Evolutionary conservation across 2,329 filamentous ascomycete species (phyloP).

Genomic region (Dothistroma septosporum): DNA sequence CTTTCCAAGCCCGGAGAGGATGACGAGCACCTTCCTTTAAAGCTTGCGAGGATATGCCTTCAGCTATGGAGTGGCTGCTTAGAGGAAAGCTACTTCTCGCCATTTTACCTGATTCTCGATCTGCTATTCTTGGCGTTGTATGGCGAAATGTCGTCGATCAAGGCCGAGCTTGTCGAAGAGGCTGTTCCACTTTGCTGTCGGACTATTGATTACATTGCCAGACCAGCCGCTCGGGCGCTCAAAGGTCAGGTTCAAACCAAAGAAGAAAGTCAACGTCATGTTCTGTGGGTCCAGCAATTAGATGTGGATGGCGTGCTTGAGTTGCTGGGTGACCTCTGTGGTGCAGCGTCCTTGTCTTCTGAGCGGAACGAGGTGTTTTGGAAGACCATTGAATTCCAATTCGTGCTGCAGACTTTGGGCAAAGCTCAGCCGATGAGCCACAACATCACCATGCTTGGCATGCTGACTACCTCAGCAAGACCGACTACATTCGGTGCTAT

Average conservation of each 20-base stretch:
- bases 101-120: conserved; percentile 62
- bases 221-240: conserved; percentile 42
- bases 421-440: conserved; percentile 62
- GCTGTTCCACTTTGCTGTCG: conserved; percentile 47
- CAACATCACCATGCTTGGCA: conserved; percentile 59
- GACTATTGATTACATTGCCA: conserved; percentile 53
- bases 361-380: conserved; percentile 56
- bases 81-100: conserved; percentile 58
- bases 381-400: conserved; percentile 62
- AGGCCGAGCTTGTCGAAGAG: conserved; percentile 55
- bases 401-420: conserved; percentile 63
- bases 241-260: conserved; percentile 29
- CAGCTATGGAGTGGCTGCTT: conserved; percentile 66
- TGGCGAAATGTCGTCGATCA: conserved; percentile 56
- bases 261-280: conserved; percentile 30
- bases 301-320: conserved; percentile 61
- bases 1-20: conserved; percentile 52
- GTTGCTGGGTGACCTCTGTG: conserved; percentile 58
- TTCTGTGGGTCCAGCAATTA: conserved; percentile 55
- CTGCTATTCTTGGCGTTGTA: conserved; percentile 62
- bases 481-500: conserved; percentile 64
- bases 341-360: conserved; percentile 49
- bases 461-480: conserved; percentile 64
- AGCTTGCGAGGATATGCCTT: conserved; percentile 62
- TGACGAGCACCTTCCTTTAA: conserved; percentile 55